Base-by-base conservation (phyloP, 192 early-diverging fungal species). In the Backusella tuberculispora region DNA sequence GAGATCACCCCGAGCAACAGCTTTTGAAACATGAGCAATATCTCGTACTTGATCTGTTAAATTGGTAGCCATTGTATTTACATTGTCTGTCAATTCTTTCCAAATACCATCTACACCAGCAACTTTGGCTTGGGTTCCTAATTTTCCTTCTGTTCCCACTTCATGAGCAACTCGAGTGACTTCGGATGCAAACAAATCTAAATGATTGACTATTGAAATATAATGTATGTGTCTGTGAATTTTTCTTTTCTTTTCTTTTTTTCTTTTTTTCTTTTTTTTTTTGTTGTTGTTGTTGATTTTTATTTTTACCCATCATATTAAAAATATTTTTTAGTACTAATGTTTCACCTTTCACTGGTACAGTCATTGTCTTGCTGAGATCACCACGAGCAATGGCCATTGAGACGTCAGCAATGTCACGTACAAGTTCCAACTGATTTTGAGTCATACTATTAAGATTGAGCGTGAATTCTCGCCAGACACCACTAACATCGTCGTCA, bases 21-120 rank as follows among this genome's bases (percentile, higher is more conserved):
- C 91, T 46, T 84, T 88, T 24, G 86, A 90, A 26, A 92, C 91
- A 5, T 72, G 71, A 6, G 91, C 90, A 70, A 92, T 92, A 46
- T 85, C 82, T 34, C 91, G 81, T 3, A 92, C 88, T 66, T 92
- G 91, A 6, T 85, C 80, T 5, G 91, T 92, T 56, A 92, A 46
- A 68, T 92, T 92, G 40, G 84, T 71, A 0, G 91, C 91, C 91
- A 92, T 90, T 29, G 75, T 80, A 78, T 92, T 92, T 63, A 92
- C 91, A 37, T 90, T 92, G 34, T 89, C 88, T 0, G 91, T 92
- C 1, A 92, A 83, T 26, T 86, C 83, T 48, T 84, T 88, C 91
- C 91, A 92, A 9, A 84, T 85, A 0, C 91, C 91, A 42, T 84
- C 85, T 12, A 92, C 91, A 47, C 81, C 86, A 6, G 83, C 78